Base-by-base conservation (phyloP, 257 asterid genomes). In the Paulownia fortunei region DNA sequence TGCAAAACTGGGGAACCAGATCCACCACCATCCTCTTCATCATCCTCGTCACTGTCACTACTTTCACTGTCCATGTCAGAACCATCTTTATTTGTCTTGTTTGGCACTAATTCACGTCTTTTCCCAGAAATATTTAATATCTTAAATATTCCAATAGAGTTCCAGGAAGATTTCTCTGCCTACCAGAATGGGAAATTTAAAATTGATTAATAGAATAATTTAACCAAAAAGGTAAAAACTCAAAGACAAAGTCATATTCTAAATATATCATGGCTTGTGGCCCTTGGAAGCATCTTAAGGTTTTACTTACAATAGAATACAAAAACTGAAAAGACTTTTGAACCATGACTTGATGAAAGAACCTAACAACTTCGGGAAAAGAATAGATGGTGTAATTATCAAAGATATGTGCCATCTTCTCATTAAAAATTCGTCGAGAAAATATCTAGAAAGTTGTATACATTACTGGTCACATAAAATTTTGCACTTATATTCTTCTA, bases 11-110 rank as follows among this genome's bases (percentile, higher is more conserved):
- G 97, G 26, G 85, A 7, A 68, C 85, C 88, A 10, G 87, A 59
- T 64, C 85, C 92, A 64, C 87, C 80, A 27, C 59, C 83, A 49
- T 84, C 89, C n/a, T n/a, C n/a, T n/a, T n/a, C n/a, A n/a, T n/a
- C n/a, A n/a, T n/a, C n/a, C n/a, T n/a, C n/a, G n/a, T 91, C 94
- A 72, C 93, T 92, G 61, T 90, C 97, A 66, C 97, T 92, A 44
- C 92, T 88, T 23, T 94, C 93, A 46, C 92, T 82, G 8, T 91
- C 97, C 92, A 87, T 90, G 66, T 85, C 98, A 64, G 91, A 49
- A 59, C 80, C 95, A 64, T 85, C 97, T 18, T 64, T 63, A 42
- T 78, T 74, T 71, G 61, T 51, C 76, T 85, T 86, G 49, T 86
- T 86, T 5, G 97, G 97, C 74, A 91, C 81, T 46, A 89, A 65